Base-by-base conservation (phyloP, 192 early-diverging fungal genomes). In the Chytriomyces confervae region DNA sequence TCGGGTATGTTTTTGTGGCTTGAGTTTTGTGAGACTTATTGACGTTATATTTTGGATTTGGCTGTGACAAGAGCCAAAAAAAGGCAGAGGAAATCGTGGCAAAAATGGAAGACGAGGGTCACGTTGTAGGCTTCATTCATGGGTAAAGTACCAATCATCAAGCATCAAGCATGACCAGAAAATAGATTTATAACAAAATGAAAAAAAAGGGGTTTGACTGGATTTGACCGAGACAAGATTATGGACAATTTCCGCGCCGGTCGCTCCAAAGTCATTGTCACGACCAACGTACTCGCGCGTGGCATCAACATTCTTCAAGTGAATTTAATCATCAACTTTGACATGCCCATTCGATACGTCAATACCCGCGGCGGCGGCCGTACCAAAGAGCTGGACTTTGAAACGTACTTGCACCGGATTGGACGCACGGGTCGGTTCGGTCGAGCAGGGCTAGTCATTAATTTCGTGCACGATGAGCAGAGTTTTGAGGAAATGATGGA, bases 161-260 rank as follows among this genome's bases (percentile, higher is more conserved):
- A 13, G 16, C 16, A 13, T 20, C 53, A 57, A 13, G 16, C 16
- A 13, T 20, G 1, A 57, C 53, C 53, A 13, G 20, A 1, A 20
- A 13, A 18, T 20, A 57, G 53, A 57, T 20, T 57, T 20, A 57
- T 2, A 57, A 13, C 0, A 57, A 57, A n/a, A 13, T 1, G 2
- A 36, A 13, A 13, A 57, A 57, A 57, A 13, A 93, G 93, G 27
- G 85, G 88, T 44, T 80, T 93, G 78, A 85, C 87, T 16, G 77
- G 91, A 18, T 82, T 76, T 0, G 86, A 92, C 68, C 92, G 94
- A 64, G 94, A 95, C 80, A 66, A 79, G 9, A 90, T 93, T 29
- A 95, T 95, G 89, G 92, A 93, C 73, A 88, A 84, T 5, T 95
- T 95, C 83, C 89, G 93, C 73, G 79, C 80, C 7, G 94, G 94